Conservation (phyloP, 441 rosid species). For the Breynia disticha region DNA sequence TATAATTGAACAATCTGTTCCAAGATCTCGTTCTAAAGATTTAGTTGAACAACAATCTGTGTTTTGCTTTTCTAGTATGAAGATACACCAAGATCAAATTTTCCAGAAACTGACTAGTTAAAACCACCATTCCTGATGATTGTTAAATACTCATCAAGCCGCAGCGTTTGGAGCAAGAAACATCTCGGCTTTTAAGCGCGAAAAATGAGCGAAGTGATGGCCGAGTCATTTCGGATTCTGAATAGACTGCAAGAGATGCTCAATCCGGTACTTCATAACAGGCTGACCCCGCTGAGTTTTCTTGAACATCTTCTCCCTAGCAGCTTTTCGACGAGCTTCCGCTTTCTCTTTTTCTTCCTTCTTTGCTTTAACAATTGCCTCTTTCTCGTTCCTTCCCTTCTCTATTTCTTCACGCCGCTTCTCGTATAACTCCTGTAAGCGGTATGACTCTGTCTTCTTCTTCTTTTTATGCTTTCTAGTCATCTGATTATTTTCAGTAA, state of each 20-base stretch:
- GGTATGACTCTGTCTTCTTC: constrained; percentile 21
- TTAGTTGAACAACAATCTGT: background rate
- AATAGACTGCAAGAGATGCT: constrained; percentile 64
- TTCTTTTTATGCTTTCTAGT: constrained; percentile 23
- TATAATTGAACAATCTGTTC: no score
- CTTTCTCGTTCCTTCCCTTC: constrained; percentile 63
- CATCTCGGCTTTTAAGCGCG: background rate
- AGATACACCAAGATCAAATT: background rate
- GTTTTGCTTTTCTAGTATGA: background rate
- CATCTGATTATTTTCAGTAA: constrained; percentile 21
- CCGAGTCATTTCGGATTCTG: constrained; percentile 30
- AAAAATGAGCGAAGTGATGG: background rate
- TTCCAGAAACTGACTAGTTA: background rate
- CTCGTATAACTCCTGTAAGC: constrained; percentile 53
- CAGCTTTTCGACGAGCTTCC: constrained; percentile 55
- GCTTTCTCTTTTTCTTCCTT: constrained; percentile 61
- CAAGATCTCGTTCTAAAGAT: no score
- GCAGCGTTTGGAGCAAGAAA: background rate
- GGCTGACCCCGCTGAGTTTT: constrained; percentile 78
- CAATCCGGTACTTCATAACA: constrained; percentile 79
- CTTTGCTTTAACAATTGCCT: constrained; percentile 47
- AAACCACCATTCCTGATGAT: background rate
- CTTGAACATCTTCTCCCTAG: constrained; percentile 61
- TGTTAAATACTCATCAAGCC: background rate
- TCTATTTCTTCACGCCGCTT: constrained; percentile 61